phyloP scores from a whole-genome alignment of 345 rosid genomes.

The Linum trigynum region DNA sequence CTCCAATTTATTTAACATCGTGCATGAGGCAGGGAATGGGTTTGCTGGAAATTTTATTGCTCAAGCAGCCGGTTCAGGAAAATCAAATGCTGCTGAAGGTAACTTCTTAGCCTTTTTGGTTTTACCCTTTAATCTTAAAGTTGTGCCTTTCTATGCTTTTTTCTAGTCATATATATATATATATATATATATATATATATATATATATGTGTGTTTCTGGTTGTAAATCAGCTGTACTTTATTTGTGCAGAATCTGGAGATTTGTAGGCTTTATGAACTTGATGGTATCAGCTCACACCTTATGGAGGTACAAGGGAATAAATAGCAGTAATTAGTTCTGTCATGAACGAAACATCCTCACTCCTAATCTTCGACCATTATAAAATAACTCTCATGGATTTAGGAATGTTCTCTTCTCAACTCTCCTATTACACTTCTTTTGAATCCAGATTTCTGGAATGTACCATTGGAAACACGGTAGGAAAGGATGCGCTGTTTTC shows the following conservation, averaged over 20 bases:
- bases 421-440: background rate
- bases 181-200: no score
- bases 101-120: constrained; percentile 6
- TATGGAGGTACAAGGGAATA: constrained; percentile 57
- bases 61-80: constrained; percentile 64
- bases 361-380: background rate
- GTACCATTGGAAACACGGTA: constrained; percentile 93
- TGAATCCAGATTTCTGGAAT: constrained; percentile 68
- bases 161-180: background rate
- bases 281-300: constrained; percentile 51
- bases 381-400: background rate
- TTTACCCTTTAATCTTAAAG: background rate
- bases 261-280: constrained; percentile 80
- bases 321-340: constrained; percentile 2
- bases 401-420: no score
- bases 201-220: background rate
- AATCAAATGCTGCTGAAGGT: constrained; percentile 71
- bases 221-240: constrained; percentile 11
- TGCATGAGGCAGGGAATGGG: constrained; percentile 85
- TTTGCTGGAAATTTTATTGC: constrained; percentile 62
- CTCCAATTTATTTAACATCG: constrained; percentile 79
- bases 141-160: background rate
- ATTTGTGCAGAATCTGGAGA: constrained; percentile 64
- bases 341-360: background rate
- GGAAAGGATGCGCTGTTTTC: constrained; percentile 72